Percentiles rank a stretch among this genome's conserved stretches.
Conservation (phyloP, 495 filamentous ascomycete genomes). For the Trichocladium uniseriatum region DNA sequence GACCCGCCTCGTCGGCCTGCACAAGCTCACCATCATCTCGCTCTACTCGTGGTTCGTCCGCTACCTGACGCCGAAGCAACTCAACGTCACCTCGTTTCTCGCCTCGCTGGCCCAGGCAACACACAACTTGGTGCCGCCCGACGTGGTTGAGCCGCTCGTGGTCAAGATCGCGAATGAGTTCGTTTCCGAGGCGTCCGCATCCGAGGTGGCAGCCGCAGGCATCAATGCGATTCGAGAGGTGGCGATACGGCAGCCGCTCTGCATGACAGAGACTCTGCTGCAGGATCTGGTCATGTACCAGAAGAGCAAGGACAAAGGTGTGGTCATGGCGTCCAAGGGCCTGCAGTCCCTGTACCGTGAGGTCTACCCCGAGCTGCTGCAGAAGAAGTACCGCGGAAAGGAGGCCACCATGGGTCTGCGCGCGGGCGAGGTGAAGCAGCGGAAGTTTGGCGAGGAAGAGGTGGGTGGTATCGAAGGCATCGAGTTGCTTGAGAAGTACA, state of each 20-base stretch:
- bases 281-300: conserved; percentile 95
- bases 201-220: conserved; percentile 85
- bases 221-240: conserved; percentile 93
- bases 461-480: conserved; percentile 82
- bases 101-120: conserved; percentile 86
- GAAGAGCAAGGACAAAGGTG: conserved; percentile 95
- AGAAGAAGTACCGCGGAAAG: conserved; percentile 85
- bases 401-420: conserved; percentile 77
- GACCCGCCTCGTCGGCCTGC: conserved; percentile 81
- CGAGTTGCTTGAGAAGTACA: conserved; percentile 86
- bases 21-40: conserved; percentile 59
- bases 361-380: conserved; percentile 78
- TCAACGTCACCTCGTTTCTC: conserved; percentile 87
- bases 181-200: conserved; percentile 85
- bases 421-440: conserved; percentile 57
- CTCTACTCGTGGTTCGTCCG: conserved; percentile 74
- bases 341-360: conserved; percentile 85
- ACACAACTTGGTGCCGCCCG: conserved; percentile 85
- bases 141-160: conserved; percentile 82
- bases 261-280: conserved; percentile 90
- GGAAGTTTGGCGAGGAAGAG: conserved; percentile 71
- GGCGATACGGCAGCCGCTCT: conserved; percentile 81
- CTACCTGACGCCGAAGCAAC: conserved; percentile 85
- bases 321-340: conserved; percentile 93
- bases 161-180: conserved; percentile 98